These are phyloP conservation scores for Vigna reflexopilosa DNA, from an alignment of 306 rosid genomes.

Conservation along the genomic window DNA sequence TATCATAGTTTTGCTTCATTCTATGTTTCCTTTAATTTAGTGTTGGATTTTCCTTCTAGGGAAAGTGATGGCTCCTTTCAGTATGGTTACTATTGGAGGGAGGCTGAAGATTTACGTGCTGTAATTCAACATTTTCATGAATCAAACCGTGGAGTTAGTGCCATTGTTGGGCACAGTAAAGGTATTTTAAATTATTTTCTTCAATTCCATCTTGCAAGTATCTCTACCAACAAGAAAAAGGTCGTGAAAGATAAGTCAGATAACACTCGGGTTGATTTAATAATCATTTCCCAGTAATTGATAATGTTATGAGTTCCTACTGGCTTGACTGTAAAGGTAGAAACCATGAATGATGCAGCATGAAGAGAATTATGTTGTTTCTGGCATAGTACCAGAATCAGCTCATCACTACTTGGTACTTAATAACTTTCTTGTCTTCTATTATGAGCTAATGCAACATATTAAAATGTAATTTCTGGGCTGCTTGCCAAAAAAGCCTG, in stretches of 20 bases:
- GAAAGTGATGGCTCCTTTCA: constrained; percentile 87
- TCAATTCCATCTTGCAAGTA: constrained; percentile 22
- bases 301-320: constrained; percentile 8
- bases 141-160: constrained; percentile 59
- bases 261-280: constrained; percentile 23
- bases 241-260: constrained; percentile 15
- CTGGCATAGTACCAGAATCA: neutral
- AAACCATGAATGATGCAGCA: neutral
- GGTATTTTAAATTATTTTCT: constrained; percentile 58
- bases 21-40: constrained; percentile 31
- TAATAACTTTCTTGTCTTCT: constrained; percentile 27
- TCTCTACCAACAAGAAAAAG: constrained; percentile 12
- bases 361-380: constrained; percentile 17
- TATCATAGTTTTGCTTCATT: constrained; percentile 24
- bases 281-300: constrained; percentile 16
- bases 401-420: constrained; percentile 8
- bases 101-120: constrained; percentile 80
- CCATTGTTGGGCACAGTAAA: constrained; percentile 87
- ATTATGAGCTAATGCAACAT: constrained; percentile 8
- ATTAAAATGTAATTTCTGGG: constrained; percentile 23
- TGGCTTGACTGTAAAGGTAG: constrained; percentile 21
- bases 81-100: constrained; percentile 69
- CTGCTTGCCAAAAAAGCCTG: constrained; percentile 28
- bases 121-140: constrained; percentile 64
- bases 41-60: constrained; percentile 52